Conservation (phyloP, 257 asterid genomes). For the Solanum virginianum region DNA sequence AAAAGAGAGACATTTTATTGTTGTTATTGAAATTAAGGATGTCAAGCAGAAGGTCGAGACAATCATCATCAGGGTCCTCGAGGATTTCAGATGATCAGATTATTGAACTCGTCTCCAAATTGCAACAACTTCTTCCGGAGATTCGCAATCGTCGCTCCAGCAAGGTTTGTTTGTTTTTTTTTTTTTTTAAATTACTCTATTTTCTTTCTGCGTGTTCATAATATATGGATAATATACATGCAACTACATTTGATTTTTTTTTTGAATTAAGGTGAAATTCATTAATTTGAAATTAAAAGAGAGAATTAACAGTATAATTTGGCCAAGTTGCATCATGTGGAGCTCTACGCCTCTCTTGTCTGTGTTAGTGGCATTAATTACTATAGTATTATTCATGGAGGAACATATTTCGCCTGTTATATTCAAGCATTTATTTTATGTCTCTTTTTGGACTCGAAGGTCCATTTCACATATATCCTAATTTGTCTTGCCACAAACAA, state of each 20-base stretch:
- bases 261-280: neutral
- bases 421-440: neutral
- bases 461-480: neutral
- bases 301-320: neutral
- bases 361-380: neutral
- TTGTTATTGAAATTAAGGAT: neutral
- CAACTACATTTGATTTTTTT: neutral
- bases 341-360: neutral
- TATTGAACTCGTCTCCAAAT: conserved; percentile 31
- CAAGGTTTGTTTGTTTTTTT: conserved; percentile 17
- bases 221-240: neutral
- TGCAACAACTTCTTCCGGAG: conserved; percentile 36
- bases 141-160: conserved; percentile 23
- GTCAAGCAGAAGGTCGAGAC: conserved; percentile 36
- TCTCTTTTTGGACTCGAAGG: neutral
- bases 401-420: neutral
- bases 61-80: conserved; percentile 13
- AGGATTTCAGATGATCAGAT: conserved; percentile 35
- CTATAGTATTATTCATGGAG: neutral
- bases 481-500: neutral
- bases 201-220: neutral
- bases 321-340: neutral
- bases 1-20: neutral
- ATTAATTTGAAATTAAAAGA: neutral
- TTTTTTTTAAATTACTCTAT: neutral